Conservation (phyloP, 352 stramenopile genomes). For the Phytophthora capsici region DNA sequence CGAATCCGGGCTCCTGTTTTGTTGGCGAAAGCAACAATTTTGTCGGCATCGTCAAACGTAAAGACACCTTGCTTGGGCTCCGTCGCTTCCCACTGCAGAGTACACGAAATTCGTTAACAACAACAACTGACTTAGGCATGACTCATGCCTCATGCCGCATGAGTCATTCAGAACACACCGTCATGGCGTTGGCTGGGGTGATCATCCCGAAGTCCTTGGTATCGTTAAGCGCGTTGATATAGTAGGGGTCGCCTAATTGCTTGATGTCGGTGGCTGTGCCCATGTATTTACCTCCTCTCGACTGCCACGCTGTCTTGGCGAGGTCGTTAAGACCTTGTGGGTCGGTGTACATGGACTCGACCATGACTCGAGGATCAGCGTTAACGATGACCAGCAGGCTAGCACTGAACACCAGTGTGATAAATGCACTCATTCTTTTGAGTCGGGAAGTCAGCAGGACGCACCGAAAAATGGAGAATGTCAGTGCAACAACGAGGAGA, state of each 20-base stretch:
- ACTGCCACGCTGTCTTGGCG: background rate
- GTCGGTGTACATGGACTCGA: background rate
- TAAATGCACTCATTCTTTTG: too few species aligned
- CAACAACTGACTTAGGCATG: too few species aligned
- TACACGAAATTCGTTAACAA: too few species aligned
- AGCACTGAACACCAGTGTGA: too few species aligned
- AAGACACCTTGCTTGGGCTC: background rate
- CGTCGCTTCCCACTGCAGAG: background rate
- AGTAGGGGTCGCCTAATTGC: background rate
- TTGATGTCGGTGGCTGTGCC: background rate
- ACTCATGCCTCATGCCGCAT: too few species aligned
- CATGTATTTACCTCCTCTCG: background rate
- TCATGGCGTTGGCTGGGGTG: conserved; percentile 1
- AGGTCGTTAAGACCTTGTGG: background rate
- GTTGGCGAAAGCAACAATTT: background rate
- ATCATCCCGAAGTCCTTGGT: background rate
- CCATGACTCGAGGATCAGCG: background rate
- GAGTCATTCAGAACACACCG: background rate
- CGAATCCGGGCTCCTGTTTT: background rate
- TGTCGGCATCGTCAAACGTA: background rate
- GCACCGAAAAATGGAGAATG: too few species aligned
- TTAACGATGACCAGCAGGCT: too few species aligned
- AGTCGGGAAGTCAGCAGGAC: too few species aligned
- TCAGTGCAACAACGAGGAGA: too few species aligned
- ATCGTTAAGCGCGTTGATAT: background rate